Percentiles rank a stretch among this genome's conserved stretches.
Evolutionary conservation across 305 asterid species (phyloP).

Genomic region (Fraxinus latifolia): DNA sequence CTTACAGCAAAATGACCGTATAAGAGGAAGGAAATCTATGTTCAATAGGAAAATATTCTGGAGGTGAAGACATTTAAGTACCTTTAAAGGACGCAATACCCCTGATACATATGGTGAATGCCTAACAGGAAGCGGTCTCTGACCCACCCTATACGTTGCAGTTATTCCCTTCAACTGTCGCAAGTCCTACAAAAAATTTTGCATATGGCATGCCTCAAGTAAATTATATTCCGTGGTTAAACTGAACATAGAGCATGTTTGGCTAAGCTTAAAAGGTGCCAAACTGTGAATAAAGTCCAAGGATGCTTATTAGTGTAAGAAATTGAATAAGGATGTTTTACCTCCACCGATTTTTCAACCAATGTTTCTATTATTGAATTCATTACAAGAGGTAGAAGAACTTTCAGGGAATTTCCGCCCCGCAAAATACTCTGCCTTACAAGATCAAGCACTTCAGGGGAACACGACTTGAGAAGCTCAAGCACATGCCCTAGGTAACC

Average conservation of each 20-base stretch:
- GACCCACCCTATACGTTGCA: slow-evolving; percentile 94
- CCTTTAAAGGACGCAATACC: slow-evolving; percentile 85
- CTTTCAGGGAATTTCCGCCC: slow-evolving; percentile 68
- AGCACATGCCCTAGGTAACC: slow-evolving; percentile 60
- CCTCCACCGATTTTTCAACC: slow-evolving; percentile 87
- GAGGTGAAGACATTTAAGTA: slow-evolving; percentile 30
- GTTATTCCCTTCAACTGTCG: slow-evolving; percentile 89
- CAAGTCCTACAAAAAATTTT: slow-evolving; percentile 55
- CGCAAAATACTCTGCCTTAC: slow-evolving; percentile 83
- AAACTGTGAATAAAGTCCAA: not conserved
- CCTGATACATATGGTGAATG: slow-evolving; percentile 89
- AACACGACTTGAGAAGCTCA: slow-evolving; percentile 69
- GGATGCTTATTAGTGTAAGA: not conserved
- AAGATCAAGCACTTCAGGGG: slow-evolving; percentile 70
- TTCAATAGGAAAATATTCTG: slow-evolving; percentile 13
- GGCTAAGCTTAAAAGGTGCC: not conserved
- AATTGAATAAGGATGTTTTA: slow-evolving; percentile 24
- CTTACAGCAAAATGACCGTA: not conserved
- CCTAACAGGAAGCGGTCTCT: slow-evolving; percentile 91
- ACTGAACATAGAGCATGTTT: not conserved
- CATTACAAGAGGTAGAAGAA: slow-evolving; percentile 65
- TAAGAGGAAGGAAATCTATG: not conserved
- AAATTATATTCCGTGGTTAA: slow-evolving; percentile 2
- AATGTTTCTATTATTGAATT: slow-evolving; percentile 63
- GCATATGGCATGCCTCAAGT: slow-evolving; percentile 14